Evolutionary conservation across 148 eudicot species (phyloP).

Genomic region (Gaultheria prostrata): DNA sequence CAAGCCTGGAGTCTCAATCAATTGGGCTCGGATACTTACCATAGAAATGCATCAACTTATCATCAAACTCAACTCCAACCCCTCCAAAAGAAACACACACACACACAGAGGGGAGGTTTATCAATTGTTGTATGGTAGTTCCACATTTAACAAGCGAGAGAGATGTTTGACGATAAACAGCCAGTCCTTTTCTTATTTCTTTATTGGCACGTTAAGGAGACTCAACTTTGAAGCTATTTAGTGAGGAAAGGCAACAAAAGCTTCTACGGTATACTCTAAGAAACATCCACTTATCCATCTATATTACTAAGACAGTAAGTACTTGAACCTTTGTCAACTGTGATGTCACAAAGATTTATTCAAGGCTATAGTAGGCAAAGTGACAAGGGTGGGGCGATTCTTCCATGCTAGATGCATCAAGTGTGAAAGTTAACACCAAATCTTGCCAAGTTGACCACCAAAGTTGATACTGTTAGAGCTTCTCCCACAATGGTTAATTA

Average conservation of each 20-base stretch:
- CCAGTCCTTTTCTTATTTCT: background rate
- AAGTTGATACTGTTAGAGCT: no score
- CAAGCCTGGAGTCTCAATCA: background rate
- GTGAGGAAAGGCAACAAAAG: background rate
- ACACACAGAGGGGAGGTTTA: no score
- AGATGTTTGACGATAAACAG: background rate
- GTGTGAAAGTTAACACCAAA: background rate
- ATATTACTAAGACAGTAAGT: background rate
- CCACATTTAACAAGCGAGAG: background rate
- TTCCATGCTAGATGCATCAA: conserved; percentile 8
- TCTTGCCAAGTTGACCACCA: background rate
- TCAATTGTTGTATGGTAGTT: background rate
- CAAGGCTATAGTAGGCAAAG: background rate
- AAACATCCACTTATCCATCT: no score
- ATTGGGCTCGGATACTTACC: background rate
- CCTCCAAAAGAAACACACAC: no score
- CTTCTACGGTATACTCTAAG: background rate
- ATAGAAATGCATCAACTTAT: background rate
- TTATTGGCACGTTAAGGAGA: background rate
- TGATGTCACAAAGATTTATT: background rate
- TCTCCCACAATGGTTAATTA: no score
- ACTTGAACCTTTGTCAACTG: background rate
- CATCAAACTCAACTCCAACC: background rate
- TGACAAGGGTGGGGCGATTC: conserved; percentile 2
- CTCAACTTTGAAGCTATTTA: background rate